Percentiles rank a stretch among this genome's conserved stretches.
Conservation (phyloP, 805 yeast species). For the Kazachstania kunashirensis region DNA sequence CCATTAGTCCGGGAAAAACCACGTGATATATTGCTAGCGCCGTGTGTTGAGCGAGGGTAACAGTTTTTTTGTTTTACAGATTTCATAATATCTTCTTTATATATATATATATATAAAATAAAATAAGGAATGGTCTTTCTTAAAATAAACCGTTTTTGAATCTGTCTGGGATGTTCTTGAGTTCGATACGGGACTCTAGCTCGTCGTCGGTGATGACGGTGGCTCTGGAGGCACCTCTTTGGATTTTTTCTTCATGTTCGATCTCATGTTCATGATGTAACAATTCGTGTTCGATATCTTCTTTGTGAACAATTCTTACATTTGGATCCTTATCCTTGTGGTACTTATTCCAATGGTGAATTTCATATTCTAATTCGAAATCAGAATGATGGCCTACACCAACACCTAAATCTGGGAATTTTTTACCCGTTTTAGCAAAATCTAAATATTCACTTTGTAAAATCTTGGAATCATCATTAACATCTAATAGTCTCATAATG, state of each 20-base stretch:
- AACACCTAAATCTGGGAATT: slow-evolving; percentile 82
- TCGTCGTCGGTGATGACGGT: slow-evolving; percentile 33
- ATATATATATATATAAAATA: neutral
- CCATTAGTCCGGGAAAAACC: too few species aligned
- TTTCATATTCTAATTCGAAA: slow-evolving; percentile 87
- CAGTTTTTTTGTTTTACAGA: too few species aligned
- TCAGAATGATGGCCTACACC: slow-evolving; percentile 94
- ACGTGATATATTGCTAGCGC: too few species aligned
- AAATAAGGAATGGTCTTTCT: neutral
- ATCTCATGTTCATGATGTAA: slow-evolving; percentile 81
- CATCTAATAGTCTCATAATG: slow-evolving; percentile 54
- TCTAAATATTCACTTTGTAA: slow-evolving; percentile 59
- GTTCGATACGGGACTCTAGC: slow-evolving; percentile 32
- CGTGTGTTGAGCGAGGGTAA: too few species aligned
- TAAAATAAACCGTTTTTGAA: slow-evolving; percentile 25
- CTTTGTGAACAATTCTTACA: slow-evolving; percentile 69
- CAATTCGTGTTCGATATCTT: slow-evolving; percentile 79
- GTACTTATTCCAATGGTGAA: slow-evolving; percentile 85
- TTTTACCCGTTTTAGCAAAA: slow-evolving; percentile 52
- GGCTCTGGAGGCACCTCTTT: slow-evolving; percentile 29
- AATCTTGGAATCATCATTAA: slow-evolving; percentile 54
- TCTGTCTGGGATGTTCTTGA: slow-evolving; percentile 33
- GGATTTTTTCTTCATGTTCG: slow-evolving; percentile 41
- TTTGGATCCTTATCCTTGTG: slow-evolving; percentile 77
- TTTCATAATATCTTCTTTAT: too few species aligned